Evolutionary conservation across 2,329 filamentous ascomycete genomes (phyloP), one percentile per base, ranked within the genome.

Genomic region (Fusarium vanettenii): DNA sequence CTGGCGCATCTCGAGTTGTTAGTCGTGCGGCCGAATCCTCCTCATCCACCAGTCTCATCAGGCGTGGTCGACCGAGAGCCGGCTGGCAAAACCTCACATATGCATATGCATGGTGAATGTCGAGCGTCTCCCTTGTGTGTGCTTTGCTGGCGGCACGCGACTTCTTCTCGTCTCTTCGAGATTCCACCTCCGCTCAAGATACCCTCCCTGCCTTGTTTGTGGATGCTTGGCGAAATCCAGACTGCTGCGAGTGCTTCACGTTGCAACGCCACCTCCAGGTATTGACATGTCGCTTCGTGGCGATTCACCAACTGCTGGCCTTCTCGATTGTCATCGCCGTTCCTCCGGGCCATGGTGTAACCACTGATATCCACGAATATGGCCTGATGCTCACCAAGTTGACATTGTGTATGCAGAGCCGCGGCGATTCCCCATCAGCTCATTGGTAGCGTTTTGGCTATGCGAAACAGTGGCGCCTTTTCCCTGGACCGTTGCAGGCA

Each of bases 371-470:
- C 66, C 31, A 35, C 57, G 55, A 48, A 55, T 59, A 71, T 79
- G 75, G 76, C 69, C 75, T 76, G 74, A 78, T 78, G 41, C 63
- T 76, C 60, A 45, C 60, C 50, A 66, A 35, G 29, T 56, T 48
- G 39, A 33, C 29, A 35, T 68, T 66, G 45, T 27, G 63, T 31
- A 50, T 60, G 56, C 67, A 66, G 62, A 65, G 25, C 43, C 29
- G 56, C 52, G 64, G 59, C 60, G 57, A 33, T 59, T 22, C 43
- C 20, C 55, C 52, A 70, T 66, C 63, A 72, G 66, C 62, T 70
- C 56, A 76, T 74, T 62, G 55, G 66, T 39, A 50, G 29, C 39
- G 59, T 70, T 56, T 70, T 78, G 70, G 48, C 67, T 70, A 75
- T 71, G 60, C 39, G 27, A 65, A 65, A 62, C 20, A 20, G 66